Base-by-base conservation (phyloP, 306 rosid genomes). In the Gastrolobium villosum region DNA sequence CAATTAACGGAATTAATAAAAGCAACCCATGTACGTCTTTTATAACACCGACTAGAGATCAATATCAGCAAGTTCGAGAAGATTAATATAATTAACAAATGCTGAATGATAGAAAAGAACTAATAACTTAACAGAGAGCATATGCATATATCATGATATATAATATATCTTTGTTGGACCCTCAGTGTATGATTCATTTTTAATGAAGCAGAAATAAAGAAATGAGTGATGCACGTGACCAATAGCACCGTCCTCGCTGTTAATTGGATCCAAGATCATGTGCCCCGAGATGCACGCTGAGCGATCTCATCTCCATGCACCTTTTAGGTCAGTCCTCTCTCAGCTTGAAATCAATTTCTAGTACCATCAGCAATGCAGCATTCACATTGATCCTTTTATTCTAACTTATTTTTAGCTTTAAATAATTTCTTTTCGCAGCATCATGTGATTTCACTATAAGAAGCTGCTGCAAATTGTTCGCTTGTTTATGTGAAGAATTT, bases 231-330 rank as follows among this genome's bases (percentile, higher is more conserved):
- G 73, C 82, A 48, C 80, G 87, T 80, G 85, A 81, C 55, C 80
- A 80, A 71, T 72, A 48, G 49, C 88, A 80, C 80, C 70, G 80
- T 80, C 85, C 69, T 80, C 69, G 88, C 88, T 84, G 88, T 84
- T 84, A 65, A 80, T 70, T 84, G 87, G 87, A 84, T 84, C 82
- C 69, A 80, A 50, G 79, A 74, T 84, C 88, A 84, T 84, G 88
- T 84, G 88, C 83, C 8, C 83, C 88, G 85, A 76, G 85, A 84
- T 84, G 85, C 85, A 80, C 82, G 88, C 88, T 81, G 85, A 81
- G 30, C 85, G 76, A 65, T 84, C 82, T 76, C 85, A 84, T 76
- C 78, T 75, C 35, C 84, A 48, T 66, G 39, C 59, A 10, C 31
- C 46, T 76, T 34, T 41, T 69, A 1, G n/a, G 2, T 81, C 65